Base-by-base conservation (phyloP, 305 asterid species). In the Fraxinus nigra region DNA sequence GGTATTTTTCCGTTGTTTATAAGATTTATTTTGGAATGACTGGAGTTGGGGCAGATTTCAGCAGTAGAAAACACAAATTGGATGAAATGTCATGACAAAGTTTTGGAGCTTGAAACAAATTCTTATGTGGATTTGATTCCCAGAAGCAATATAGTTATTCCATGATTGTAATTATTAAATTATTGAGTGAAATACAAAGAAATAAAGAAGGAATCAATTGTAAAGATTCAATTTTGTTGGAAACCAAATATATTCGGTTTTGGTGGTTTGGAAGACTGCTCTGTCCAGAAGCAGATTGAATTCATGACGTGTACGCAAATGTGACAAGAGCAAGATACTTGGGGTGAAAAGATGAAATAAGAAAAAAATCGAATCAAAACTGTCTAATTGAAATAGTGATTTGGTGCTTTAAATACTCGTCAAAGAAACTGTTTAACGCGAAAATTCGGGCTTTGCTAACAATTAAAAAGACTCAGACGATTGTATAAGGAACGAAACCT, bases 1-100 rank as follows among this genome's bases (percentile, higher is more conserved):
- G 81, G 79, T 22, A 51, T 34, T 37, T 73, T 54, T 7, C 70
- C 80, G 24, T 11, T 76, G 80, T 35, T 51, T 24, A 24, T 24
- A 13, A 73, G 48, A 37, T 74, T 18, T n/a, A 24, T 37, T 20
- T 56, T 48, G 34, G 26, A 61, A 24, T 83, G 46, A 80, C 80
- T 65, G 72, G 61, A n/a, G 14, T 48, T 54, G 78, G 72, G 34
- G 67, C 73, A 38, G 76, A 61, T 61, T 28, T 76, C 24, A 59
- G 79, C 16, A 24, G 33, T 18, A 59, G 63, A 22, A 77, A 77
- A 24, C 79, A 56, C 8, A 14, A 22, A 59, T 61, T 38, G 16
- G 18, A 2, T 56, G 6, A 13, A 10, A 3, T 13, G 33, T 5
- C 32, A 13, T 32, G 30, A 33, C 35, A 80, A 37, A n/a, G 9